phyloP scores from a whole-genome alignment of 805 yeast species.

The Saturnispora serradocipensis region DNA sequence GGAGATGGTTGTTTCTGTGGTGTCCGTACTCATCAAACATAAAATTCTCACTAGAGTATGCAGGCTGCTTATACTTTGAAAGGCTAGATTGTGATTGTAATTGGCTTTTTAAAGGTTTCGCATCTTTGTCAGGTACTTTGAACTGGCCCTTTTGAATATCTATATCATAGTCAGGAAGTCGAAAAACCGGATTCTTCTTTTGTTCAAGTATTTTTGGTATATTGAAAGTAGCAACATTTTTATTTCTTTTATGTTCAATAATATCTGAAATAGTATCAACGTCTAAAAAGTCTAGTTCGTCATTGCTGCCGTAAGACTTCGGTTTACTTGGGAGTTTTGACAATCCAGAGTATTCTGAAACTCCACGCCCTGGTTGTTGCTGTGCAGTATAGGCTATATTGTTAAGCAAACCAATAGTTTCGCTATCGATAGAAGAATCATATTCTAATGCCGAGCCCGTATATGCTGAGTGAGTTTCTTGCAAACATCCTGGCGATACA shows the following conservation, averaged over 20 bases:
- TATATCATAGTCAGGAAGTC: neutral
- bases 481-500: neutral
- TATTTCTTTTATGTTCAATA: neutral
- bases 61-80: neutral
- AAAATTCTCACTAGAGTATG: neutral
- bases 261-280: neutral
- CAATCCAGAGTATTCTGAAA: neutral
- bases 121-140: neutral
- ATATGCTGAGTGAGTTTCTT: neutral
- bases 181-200: neutral
- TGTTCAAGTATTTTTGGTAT: neutral
- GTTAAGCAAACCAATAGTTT: constrained; percentile 9
- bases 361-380: neutral
- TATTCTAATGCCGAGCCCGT: constrained; percentile 7
- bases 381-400: neutral
- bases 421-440: constrained; percentile 24
- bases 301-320: neutral
- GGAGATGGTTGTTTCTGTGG: neutral
- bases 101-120: neutral
- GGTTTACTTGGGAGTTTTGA: neutral
- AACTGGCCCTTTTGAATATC: neutral
- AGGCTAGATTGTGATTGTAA: neutral
- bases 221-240: too few species aligned
- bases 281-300: neutral
- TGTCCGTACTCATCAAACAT: neutral